Evolutionary conservation across 176 grass and related monocot genomes (phyloP).

Genomic region (Oryza australiensis): DNA sequence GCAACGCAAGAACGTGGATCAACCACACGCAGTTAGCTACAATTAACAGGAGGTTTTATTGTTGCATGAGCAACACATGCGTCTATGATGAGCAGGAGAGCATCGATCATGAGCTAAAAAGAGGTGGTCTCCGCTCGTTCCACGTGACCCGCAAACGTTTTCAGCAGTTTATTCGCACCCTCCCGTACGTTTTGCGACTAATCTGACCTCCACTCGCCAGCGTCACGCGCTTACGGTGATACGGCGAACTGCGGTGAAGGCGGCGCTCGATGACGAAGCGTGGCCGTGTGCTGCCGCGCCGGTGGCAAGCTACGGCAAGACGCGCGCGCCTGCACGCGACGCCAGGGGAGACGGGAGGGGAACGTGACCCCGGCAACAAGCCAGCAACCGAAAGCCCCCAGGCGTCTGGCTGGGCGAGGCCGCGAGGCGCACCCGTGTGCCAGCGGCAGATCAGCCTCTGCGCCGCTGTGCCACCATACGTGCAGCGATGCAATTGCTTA

Average conservation of each 20-base stretch:
- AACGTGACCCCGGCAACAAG: background rate
- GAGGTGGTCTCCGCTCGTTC: background rate
- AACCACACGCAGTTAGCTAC: background rate
- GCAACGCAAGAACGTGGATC: background rate
- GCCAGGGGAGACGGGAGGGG: background rate
- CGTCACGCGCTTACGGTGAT: background rate
- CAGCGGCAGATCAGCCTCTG: too few species aligned
- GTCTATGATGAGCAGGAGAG: background rate
- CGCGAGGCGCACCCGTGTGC: too few species aligned
- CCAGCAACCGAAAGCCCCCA: background rate
- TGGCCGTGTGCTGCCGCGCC: background rate
- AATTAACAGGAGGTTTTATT: background rate
- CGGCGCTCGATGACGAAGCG: background rate
- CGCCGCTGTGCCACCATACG: too few species aligned
- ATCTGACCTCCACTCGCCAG: background rate
- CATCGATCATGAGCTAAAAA: background rate
- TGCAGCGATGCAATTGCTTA: background rate
- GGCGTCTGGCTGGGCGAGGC: background rate
- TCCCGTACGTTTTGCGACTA: background rate
- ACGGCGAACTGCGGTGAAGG: background rate
- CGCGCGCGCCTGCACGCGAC: too few species aligned
- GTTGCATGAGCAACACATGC: background rate
- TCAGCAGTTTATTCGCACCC: background rate
- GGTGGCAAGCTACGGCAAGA: background rate
- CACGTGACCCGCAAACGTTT: slow-evolving; percentile 1